Conservation (phyloP, 2,329 filamentous ascomycete species). For the Stachybotrys elegans region DNA sequence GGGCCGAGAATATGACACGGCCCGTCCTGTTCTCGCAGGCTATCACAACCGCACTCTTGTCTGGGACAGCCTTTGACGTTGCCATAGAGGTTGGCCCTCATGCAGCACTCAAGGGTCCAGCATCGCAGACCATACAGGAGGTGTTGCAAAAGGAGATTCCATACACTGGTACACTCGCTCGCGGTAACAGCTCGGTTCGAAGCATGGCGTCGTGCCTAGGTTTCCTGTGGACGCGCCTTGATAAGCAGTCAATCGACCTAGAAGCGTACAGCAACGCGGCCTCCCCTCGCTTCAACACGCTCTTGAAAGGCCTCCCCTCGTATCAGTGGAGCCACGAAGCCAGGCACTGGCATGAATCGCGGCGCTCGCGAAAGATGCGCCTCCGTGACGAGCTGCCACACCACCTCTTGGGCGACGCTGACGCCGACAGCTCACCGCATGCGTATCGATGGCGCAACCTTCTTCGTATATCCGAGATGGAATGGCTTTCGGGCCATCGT, state of each 20-base stretch:
- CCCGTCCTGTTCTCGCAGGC: not conserved
- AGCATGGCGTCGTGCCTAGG: not conserved
- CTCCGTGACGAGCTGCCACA: not conserved
- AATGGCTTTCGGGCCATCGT: constrained; percentile 35
- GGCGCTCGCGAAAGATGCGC: not conserved
- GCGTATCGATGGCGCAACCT: constrained; percentile 17
- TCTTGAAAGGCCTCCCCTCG: not conserved
- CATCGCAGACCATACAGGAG: not conserved
- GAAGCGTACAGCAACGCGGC: not conserved
- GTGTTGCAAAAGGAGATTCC: not conserved
- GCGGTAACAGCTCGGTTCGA: not conserved
- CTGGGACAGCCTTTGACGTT: not conserved
- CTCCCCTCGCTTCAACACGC: not conserved
- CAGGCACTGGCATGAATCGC: not conserved
- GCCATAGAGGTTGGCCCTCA: not conserved
- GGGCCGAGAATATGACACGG: not conserved
- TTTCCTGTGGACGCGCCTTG: not conserved
- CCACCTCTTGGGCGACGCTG: not conserved
- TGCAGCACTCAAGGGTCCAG: not conserved
- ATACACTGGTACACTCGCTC: not conserved
- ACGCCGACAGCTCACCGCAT: not conserved
- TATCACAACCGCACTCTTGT: not conserved
- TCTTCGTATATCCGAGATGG: constrained; percentile 16
- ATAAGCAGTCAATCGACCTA: not conserved
- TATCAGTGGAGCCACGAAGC: not conserved